A percentile compares a stretch with the other conserved stretches of the same genome.
These are phyloP conservation scores for Craterostigma plantagineum DNA, from an alignment of 257 asterid species.

Conservation along the genomic window DNA sequence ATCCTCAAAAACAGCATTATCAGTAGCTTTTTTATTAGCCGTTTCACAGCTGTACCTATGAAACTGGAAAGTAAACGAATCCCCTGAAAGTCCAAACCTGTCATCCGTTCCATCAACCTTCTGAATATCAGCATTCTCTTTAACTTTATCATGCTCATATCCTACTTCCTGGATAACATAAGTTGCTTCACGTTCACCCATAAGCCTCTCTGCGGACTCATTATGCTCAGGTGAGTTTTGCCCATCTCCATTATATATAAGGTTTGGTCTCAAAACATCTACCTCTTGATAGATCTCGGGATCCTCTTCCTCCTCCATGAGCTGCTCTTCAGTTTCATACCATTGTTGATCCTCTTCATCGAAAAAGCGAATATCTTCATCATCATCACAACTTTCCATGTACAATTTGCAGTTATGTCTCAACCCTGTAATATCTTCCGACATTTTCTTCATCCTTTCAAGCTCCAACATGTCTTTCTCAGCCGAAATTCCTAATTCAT, in stretches of 20 bases:
- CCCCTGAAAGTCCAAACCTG: too few relatives aligned
- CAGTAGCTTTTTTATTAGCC: too few relatives aligned
- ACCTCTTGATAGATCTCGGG: slow-evolving; percentile 12
- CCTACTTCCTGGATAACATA: too few relatives aligned
- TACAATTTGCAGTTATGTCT: slow-evolving; percentile 8
- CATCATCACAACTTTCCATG: slow-evolving; percentile 19
- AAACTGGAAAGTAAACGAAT: too few relatives aligned
- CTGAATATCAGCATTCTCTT: too few relatives aligned
- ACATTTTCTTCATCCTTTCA: slow-evolving; percentile 10
- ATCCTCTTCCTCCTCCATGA: slow-evolving; percentile 13
- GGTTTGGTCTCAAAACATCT: slow-evolving; percentile 12
- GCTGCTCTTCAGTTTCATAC: slow-evolving; percentile 20
- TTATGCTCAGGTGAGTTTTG: too few relatives aligned
- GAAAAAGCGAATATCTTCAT: slow-evolving; percentile 15
- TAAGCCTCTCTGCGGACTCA: too few relatives aligned
- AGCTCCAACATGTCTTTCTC: slow-evolving; percentile 12
- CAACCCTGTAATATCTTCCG: slow-evolving; percentile 3
- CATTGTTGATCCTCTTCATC: slow-evolving; percentile 13
- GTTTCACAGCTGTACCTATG: too few relatives aligned
- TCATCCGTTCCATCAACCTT: too few relatives aligned
- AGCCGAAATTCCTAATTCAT: slow-evolving; percentile 10
- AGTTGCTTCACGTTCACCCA: too few relatives aligned
- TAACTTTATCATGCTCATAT: too few relatives aligned
- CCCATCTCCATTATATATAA: slow-evolving; percentile 14
- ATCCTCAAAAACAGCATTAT: too few relatives aligned